phyloP scores from a whole-genome alignment of 108 stramenopile genomes.

The Aureococcus anophagefferens region DNA sequence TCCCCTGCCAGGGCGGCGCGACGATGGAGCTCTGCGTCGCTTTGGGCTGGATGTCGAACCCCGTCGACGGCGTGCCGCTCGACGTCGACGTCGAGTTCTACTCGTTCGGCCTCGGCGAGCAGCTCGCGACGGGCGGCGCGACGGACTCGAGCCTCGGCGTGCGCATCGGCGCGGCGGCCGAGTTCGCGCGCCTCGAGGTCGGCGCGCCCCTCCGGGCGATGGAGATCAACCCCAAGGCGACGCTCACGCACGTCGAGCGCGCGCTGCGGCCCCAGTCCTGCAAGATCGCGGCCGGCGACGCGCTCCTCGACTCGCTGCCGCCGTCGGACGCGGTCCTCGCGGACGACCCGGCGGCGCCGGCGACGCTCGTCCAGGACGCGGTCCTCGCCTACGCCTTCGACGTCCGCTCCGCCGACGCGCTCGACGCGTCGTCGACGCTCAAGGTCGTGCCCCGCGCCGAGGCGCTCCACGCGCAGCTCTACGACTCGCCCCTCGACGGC shows the following conservation, averaged over 20 bases:
- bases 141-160: conserved; percentile 9
- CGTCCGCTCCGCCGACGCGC: conserved; percentile 20
- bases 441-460: conserved; percentile 23
- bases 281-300: conserved; percentile 18
- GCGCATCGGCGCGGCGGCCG: conserved; percentile 14
- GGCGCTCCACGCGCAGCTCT: conserved; percentile 29
- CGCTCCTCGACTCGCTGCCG: conserved; percentile 24
- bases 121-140: conserved; percentile 18
- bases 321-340: conserved; percentile 30
- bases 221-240: conserved; percentile 26
- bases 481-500: conserved; percentile 37
- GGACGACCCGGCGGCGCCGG: conserved; percentile 6
- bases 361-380: conserved; percentile 31
- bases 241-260: conserved; percentile 14
- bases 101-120: conserved; percentile 17
- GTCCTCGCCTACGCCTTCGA: conserved; percentile 25
- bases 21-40: conserved; percentile 37
- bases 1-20: neutral
- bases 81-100: conserved; percentile 28
- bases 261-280: conserved; percentile 20
- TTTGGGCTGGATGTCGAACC: conserved; percentile 33
- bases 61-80: conserved; percentile 3
- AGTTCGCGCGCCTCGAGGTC: conserved; percentile 27
- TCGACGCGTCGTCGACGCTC: neutral
- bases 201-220: conserved; percentile 30